A percentile compares a stretch with the other conserved stretches of the same genome.
Evolutionary conservation across 139 green algal genomes (phyloP).

Genomic region (Gonium pectorale): DNA sequence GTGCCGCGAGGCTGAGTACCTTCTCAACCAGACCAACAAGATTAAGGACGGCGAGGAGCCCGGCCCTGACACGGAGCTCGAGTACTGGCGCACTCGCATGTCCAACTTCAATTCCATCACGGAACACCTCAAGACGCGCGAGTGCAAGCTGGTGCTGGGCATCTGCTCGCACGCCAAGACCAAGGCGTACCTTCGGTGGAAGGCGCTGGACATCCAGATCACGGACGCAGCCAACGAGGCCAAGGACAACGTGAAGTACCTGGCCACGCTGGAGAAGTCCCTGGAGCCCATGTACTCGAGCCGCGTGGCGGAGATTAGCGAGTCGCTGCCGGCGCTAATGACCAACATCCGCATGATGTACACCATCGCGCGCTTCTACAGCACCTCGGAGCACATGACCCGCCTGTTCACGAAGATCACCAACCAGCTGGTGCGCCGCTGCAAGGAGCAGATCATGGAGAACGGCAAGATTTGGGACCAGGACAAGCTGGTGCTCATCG

Average conservation of each 20-base stretch:
- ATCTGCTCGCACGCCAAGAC: conserved; percentile 72
- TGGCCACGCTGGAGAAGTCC: conserved; percentile 87
- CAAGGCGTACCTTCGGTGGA: conserved; percentile 79
- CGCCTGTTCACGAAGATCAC: conserved; percentile 88
- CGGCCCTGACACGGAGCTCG: conserved; percentile 89
- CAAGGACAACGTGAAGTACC: conserved; percentile 95
- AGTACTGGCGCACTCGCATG: conserved; percentile 89
- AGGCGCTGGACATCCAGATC: conserved; percentile 82
- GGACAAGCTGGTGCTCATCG: conserved; percentile 75
- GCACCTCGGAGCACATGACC: conserved; percentile 85
- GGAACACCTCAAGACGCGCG: conserved; percentile 87
- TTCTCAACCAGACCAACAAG: conserved; percentile 67
- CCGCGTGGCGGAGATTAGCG: conserved; percentile 75
- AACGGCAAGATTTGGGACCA: conserved; percentile 86
- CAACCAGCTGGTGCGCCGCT: conserved; percentile 83
- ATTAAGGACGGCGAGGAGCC: conserved; percentile 72
- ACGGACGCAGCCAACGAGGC: conserved; percentile 91
- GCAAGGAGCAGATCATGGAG: conserved; percentile 79
- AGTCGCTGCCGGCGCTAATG: conserved; percentile 82
- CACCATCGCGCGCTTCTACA: conserved; percentile 92
- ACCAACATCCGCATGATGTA: conserved; percentile 89
- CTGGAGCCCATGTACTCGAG: conserved; percentile 86
- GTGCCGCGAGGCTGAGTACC: conserved; percentile 72
- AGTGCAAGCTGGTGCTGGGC: conserved; percentile 82
- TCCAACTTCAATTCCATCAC: conserved; percentile 86